Conservation (phyloP, 345 rosid genomes). For the Viola odorata region DNA sequence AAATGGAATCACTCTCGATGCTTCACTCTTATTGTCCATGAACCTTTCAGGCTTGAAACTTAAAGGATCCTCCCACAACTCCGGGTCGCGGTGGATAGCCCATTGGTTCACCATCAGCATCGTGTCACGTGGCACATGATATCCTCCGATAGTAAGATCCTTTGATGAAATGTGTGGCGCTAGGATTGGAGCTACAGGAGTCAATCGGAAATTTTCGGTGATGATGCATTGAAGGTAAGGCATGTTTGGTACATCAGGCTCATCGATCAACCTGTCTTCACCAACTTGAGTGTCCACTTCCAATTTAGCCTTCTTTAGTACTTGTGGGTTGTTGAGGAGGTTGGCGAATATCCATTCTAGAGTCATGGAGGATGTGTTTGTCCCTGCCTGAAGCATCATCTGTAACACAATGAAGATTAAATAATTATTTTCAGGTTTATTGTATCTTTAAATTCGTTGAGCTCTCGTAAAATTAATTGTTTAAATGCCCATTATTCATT, state of each 20-base stretch:
- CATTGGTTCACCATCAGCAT: conserved; percentile 42
- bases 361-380: conserved; percentile 41
- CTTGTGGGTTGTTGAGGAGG: conserved; percentile 31
- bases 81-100: conserved; percentile 52
- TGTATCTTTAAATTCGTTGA: too few species aligned
- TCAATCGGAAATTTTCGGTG: neutral
- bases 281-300: conserved; percentile 37
- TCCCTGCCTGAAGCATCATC: conserved; percentile 14
- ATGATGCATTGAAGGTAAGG: conserved; percentile 4
- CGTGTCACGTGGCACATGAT: conserved; percentile 37
- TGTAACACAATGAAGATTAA: neutral
- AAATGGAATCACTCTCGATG: conserved; percentile 5
- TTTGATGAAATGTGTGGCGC: conserved; percentile 1
- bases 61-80: conserved; percentile 29
- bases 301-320: conserved; percentile 22
- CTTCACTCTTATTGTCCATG: conserved; percentile 17
- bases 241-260: conserved; percentile 28
- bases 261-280: conserved; percentile 34
- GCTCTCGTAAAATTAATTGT: too few species aligned
- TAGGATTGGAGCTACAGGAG: neutral
- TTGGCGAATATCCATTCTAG: conserved; percentile 47
- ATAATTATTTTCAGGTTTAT: too few species aligned
- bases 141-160: conserved; percentile 38
- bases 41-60: conserved; percentile 48
- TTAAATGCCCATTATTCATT: too few species aligned